A percentile compares a stretch with the other conserved stretches of the same genome.
These are phyloP conservation scores for Paracorniculantispora psalliotae DNA, from an alignment of 2,329 filamentous ascomycete genomes.

Conservation along the genomic window DNA sequence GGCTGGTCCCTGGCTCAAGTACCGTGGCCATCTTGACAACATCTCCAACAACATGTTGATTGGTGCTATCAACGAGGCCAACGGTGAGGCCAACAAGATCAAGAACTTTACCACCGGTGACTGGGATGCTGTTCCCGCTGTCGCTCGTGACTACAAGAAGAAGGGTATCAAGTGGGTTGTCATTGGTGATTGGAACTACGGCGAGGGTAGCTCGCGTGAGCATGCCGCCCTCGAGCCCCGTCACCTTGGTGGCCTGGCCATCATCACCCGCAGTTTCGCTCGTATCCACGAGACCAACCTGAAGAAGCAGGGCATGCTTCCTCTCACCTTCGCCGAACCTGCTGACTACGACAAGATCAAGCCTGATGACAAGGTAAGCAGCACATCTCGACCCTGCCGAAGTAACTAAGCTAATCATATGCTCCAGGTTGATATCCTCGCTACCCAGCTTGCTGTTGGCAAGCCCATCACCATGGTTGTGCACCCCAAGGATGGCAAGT, in stretches of 20 bases:
- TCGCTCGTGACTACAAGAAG: slow-evolving; percentile 97
- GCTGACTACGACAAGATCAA: slow-evolving; percentile 97
- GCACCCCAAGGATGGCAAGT: slow-evolving; percentile 79
- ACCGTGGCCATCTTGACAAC: slow-evolving; percentile 98
- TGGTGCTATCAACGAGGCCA: slow-evolving; percentile 91
- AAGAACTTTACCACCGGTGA: slow-evolving; percentile 83
- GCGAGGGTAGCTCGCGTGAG: slow-evolving; percentile 95
- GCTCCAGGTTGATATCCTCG: slow-evolving; percentile 69
- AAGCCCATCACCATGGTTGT: slow-evolving; percentile 89
- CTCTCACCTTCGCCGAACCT: slow-evolving; percentile 88
- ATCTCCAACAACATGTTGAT: slow-evolving; percentile 99
- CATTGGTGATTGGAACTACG: slow-evolving; percentile 99
- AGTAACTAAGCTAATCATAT: slow-evolving; percentile 17
- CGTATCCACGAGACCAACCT: slow-evolving; percentile 99
- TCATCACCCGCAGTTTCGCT: slow-evolving; percentile 92
- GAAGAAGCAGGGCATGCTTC: slow-evolving; percentile 99
- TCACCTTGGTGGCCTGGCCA: slow-evolving; percentile 93
- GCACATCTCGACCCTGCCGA: background rate
- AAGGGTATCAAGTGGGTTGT: slow-evolving; percentile 97
- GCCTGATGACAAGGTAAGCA: slow-evolving; percentile 72
- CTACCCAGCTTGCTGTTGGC: slow-evolving; percentile 85
- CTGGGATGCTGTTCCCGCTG: slow-evolving; percentile 83
- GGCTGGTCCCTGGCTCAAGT: slow-evolving; percentile 96
- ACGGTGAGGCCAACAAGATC: slow-evolving; percentile 96
- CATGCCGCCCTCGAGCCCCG: slow-evolving; percentile 96